Evolutionary conservation across 2,329 filamentous ascomycete genomes (phyloP), one percentile per base, ranked within the genome.

Genomic region (Lachnellula suecica): DNA sequence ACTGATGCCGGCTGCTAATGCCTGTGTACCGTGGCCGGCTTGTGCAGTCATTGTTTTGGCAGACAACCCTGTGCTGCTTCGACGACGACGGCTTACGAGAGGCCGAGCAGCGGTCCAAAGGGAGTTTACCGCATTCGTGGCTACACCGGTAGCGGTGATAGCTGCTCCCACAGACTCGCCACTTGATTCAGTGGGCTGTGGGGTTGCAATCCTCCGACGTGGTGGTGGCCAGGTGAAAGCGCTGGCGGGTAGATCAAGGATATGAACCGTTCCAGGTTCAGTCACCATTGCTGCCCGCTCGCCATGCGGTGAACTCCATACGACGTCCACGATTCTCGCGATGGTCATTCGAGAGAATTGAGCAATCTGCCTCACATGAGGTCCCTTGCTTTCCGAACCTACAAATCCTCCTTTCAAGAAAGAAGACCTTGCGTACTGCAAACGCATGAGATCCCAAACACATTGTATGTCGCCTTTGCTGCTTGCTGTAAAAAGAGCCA

Each of bases 341-440:
- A 93, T 88, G 2, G 93, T 97, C 82, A 97, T 88, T 37, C 94
- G 85, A 19, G 90, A 89, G 66, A 96, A 97, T 54, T 92, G 85
- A 7, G 91, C 90, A 54, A 97, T 79, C 68, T 96, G 90, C 44
- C 91, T 86, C 27, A 97, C 89, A 51, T 81, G 76, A 5, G 81
- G 79, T 0, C 82, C 78, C 44, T 64, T 61, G 40, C 52, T 22
- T 31, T 63, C 57, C 7, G 47, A 57, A 13, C 51, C 53, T 74
- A 77, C 37, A 79, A 76, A 13, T 72, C 75, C 42, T 75, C 68
- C 38, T 62, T 85, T 83, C 17, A 85, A 69, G 19, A 79, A 76
- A 2, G 82, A 86, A 7, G 79, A 79, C 61, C 81, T 85, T 40
- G 81, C 83, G 66, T 82, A 74, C 65, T 85, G 83, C 43, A 83